Percentiles rank a stretch among this genome's conserved stretches.
Evolutionary conservation across 2,329 filamentous ascomycete genomes (phyloP).

Genomic region (Chaetomium globosum): DNA sequence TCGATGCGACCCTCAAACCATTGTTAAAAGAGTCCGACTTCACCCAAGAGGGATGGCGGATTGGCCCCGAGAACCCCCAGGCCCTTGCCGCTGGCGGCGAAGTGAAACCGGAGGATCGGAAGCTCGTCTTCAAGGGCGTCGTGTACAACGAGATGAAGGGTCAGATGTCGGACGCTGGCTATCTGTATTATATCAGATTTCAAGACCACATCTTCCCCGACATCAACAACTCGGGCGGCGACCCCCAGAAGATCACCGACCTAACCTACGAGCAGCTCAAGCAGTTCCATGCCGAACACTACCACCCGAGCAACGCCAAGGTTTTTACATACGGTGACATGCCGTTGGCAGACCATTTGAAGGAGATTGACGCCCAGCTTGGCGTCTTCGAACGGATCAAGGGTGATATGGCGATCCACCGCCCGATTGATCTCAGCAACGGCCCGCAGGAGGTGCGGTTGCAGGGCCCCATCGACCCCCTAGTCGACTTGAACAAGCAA

Average conservation of each 20-base stretch:
- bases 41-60: slow-evolving; percentile 92
- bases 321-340: slow-evolving; percentile 95
- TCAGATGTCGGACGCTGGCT: slow-evolving; percentile 95
- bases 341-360: slow-evolving; percentile 77
- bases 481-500: slow-evolving; percentile 83
- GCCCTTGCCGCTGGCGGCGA: slow-evolving; percentile 52
- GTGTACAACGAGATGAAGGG: slow-evolving; percentile 99
- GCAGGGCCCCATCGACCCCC: slow-evolving; percentile 79
- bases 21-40: slow-evolving; percentile 90
- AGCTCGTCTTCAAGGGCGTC: slow-evolving; percentile 91
- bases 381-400: slow-evolving; percentile 70
- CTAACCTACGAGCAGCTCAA: slow-evolving; percentile 88
- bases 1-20: slow-evolving; percentile 90
- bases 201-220: slow-evolving; percentile 92
- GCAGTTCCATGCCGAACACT: slow-evolving; percentile 87
- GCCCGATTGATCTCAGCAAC: slow-evolving; percentile 69
- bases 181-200: slow-evolving; percentile 93
- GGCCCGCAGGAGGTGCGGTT: slow-evolving; percentile 72
- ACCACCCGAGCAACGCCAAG: slow-evolving; percentile 97
- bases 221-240: slow-evolving; percentile 94
- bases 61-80: slow-evolving; percentile 85
- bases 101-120: slow-evolving; percentile 60
- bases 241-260: slow-evolving; percentile 94
- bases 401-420: slow-evolving; percentile 72
- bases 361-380: slow-evolving; percentile 75